These are phyloP conservation scores for Pichia ethanolica DNA, from an alignment of 805 yeast genomes.

Conservation along the genomic window DNA sequence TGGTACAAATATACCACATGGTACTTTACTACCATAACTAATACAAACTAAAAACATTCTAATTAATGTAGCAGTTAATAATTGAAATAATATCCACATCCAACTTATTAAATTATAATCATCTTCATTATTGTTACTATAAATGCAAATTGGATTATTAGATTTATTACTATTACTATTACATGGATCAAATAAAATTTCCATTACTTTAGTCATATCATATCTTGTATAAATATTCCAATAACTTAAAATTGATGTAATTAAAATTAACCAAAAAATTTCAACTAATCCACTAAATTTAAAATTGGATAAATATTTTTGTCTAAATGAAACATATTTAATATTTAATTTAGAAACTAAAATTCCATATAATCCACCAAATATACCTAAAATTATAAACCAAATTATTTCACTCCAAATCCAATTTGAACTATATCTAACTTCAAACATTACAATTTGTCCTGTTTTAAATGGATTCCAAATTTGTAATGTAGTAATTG, in stretches of 20 bases:
- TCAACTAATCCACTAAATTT: slow-evolving; percentile 54
- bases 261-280: slow-evolving; percentile 53
- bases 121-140: slow-evolving; percentile 9
- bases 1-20: slow-evolving; percentile 97
- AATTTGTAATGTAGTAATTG: slow-evolving; percentile 71
- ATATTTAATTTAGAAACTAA: slow-evolving; percentile 69
- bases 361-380: slow-evolving; percentile 90
- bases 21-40: slow-evolving; percentile 89
- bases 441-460: slow-evolving; percentile 87
- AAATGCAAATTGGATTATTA: background rate
- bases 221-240: slow-evolving; percentile 72
- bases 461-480: slow-evolving; percentile 93
- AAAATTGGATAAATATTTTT: slow-evolving; percentile 45
- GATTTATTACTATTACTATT: background rate
- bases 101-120: background rate
- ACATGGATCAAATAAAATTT: slow-evolving; percentile 62
- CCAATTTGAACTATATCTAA: slow-evolving; percentile 84
- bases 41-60: slow-evolving; percentile 68
- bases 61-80: slow-evolving; percentile 62
- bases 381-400: slow-evolving; percentile 70
- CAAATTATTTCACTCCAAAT: slow-evolving; percentile 76
- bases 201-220: slow-evolving; percentile 97
- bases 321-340: slow-evolving; percentile 69
- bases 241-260: slow-evolving; percentile 74
- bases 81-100: slow-evolving; percentile 37